Conservation (phyloP, 192 early-diverging fungal species). For the Coemansia guatemalensis region DNA sequence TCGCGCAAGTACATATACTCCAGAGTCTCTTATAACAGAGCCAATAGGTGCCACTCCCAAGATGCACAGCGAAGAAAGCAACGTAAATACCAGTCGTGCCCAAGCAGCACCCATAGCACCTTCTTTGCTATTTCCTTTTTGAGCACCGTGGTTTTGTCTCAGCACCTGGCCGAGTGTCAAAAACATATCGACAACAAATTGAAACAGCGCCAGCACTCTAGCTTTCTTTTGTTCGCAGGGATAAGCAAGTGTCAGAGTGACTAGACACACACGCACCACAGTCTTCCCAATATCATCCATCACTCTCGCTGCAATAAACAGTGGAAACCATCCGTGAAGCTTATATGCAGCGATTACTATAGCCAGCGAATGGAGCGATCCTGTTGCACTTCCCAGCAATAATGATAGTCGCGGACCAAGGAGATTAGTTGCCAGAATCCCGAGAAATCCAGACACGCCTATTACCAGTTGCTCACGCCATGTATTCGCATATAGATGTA, state of each 20-base stretch:
- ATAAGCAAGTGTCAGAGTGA: slow-evolving; percentile 20
- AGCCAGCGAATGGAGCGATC: neutral
- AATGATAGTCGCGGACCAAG: slow-evolving; percentile 11
- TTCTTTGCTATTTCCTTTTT: neutral
- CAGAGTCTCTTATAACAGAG: slow-evolving; percentile 21
- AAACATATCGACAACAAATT: slow-evolving; percentile 17
- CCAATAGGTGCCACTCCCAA: slow-evolving; percentile 4
- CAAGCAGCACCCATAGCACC: slow-evolving; percentile 4
- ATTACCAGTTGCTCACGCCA: slow-evolving; percentile 18
- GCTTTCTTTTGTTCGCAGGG: slow-evolving; percentile 29
- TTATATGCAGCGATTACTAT: neutral
- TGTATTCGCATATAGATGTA: slow-evolving; percentile 5
- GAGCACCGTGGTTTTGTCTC: neutral
- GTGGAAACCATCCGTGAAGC: neutral
- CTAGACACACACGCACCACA: slow-evolving; percentile 9
- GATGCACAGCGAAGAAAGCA: neutral
- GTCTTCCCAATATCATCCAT: slow-evolving; percentile 10
- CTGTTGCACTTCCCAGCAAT: neutral
- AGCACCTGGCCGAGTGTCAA: slow-evolving; percentile 18
- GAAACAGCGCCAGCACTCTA: slow-evolving; percentile 16
- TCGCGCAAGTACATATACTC: slow-evolving; percentile 23
- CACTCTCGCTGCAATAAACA: slow-evolving; percentile 1
- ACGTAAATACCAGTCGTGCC: slow-evolving; percentile 4
- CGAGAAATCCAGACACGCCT: slow-evolving; percentile 2
- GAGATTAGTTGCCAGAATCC: slow-evolving; percentile 13